phyloP scores from a whole-genome alignment of 139 green algal species.

The Haematococcus sp. region DNA sequence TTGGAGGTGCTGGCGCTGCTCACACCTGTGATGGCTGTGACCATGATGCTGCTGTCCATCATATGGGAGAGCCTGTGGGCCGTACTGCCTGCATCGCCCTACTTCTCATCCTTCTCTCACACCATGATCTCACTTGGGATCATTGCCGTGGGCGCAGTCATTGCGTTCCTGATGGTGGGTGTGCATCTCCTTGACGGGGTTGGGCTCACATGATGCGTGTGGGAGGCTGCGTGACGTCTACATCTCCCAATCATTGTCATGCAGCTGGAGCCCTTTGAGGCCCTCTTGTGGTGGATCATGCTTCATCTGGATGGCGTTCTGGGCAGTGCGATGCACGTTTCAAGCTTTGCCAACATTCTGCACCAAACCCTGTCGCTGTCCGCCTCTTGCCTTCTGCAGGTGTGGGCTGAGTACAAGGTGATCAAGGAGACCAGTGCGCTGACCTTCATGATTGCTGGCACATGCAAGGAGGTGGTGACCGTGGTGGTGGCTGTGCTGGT shows the following conservation, averaged over 20 bases:
- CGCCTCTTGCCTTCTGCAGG: neutral
- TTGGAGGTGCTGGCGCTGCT: constrained; percentile 62
- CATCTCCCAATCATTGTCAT: neutral
- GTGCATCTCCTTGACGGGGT: neutral
- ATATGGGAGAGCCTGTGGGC: constrained; percentile 68
- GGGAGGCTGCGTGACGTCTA: neutral
- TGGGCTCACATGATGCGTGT: neutral
- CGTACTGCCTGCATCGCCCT: constrained; percentile 62
- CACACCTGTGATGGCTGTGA: constrained; percentile 72
- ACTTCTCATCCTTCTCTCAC: constrained; percentile 58
- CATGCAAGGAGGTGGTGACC: constrained; percentile 80
- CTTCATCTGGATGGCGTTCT: no score
- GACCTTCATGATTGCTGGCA: constrained; percentile 92
- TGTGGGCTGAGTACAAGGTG: constrained; percentile 64
- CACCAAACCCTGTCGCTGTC: neutral
- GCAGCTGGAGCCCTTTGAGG: no score
- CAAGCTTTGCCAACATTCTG: neutral
- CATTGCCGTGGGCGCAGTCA: constrained; percentile 54
- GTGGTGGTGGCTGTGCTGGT: constrained; percentile 72
- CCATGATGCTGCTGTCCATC: constrained; percentile 62
- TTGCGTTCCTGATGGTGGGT: constrained; percentile 88
- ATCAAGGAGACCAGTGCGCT: constrained; percentile 86
- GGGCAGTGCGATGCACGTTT: no score
- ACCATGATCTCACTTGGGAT: constrained; percentile 42
- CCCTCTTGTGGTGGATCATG: no score